Evolutionary conservation across 2,329 filamentous ascomycete genomes (phyloP).

Genomic region (Aspergillus neotritici): DNA sequence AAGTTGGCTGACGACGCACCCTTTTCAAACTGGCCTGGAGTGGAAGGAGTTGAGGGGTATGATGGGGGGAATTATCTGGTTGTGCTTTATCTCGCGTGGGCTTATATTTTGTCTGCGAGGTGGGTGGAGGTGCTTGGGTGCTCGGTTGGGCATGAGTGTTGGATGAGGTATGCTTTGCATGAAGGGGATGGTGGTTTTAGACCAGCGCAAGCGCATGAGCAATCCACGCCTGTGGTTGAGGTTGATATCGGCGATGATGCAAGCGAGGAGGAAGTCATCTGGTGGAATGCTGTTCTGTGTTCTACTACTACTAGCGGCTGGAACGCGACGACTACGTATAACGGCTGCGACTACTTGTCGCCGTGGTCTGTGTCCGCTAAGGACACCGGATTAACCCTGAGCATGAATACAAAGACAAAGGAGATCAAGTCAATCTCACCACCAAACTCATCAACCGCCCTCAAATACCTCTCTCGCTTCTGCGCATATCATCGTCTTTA

Average conservation of each 20-base stretch:
- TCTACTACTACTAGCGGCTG: slow-evolving; percentile 9
- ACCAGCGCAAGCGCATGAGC: not conserved
- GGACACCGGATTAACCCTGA: slow-evolving; percentile 1
- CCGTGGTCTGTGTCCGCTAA: slow-evolving; percentile 15
- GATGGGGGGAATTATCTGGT: slow-evolving; percentile 19
- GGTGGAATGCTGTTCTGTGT: slow-evolving; percentile 13
- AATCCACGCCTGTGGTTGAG: slow-evolving; percentile 1
- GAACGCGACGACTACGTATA: slow-evolving; percentile 15
- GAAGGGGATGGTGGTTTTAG: not conserved
- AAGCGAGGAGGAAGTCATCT: slow-evolving; percentile 12
- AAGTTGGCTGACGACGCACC: slow-evolving; percentile 13
- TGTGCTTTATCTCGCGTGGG: slow-evolving; percentile 20
- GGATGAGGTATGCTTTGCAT: slow-evolving; percentile 2
- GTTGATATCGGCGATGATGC: slow-evolving; percentile 12
- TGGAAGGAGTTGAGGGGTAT: slow-evolving; percentile 13
- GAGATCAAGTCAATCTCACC: not conserved
- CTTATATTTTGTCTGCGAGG: slow-evolving; percentile 20
- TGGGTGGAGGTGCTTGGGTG: slow-evolving; percentile 19
- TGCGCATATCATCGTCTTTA: slow-evolving; percentile 16
- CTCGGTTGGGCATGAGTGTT: slow-evolving; percentile 15
- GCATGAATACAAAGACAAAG: not conserved
- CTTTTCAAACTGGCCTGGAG: slow-evolving; percentile 15
- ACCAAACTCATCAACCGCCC: slow-evolving; percentile 12
- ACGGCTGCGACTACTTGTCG: slow-evolving; percentile 14
- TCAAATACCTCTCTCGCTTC: slow-evolving; percentile 18